Percentiles rank a stretch among this genome's conserved stretches.
phyloP scores from a whole-genome alignment of 495 filamentous ascomycete genomes.

The Aspergillus heteromorphus region DNA sequence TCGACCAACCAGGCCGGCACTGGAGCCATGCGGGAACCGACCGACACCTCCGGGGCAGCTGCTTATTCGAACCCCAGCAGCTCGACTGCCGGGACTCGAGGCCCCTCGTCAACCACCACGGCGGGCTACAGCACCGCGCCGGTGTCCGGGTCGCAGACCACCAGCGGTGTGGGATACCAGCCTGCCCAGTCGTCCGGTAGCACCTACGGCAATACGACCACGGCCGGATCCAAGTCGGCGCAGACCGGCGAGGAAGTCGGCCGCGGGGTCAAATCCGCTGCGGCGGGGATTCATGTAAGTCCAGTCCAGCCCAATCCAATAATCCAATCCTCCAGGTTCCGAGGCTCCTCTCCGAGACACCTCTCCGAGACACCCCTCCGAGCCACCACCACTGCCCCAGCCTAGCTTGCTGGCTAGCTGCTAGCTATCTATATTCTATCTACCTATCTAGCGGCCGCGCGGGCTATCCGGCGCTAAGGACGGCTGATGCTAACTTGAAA shows the following conservation, averaged over 20 bases:
- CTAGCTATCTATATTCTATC: neutral
- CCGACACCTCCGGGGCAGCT: slow-evolving; percentile 2
- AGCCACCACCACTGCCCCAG: too few relatives aligned
- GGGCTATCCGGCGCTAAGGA: neutral
- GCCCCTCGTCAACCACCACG: too few relatives aligned
- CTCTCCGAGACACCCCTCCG: too few relatives aligned
- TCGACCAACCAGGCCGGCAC: slow-evolving; percentile 1
- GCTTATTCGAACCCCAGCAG: neutral
- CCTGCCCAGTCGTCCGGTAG: slow-evolving; percentile 17
- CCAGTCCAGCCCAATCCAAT: neutral
- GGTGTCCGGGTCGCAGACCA: neutral
- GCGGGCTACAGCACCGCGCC: neutral
- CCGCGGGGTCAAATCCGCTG: slow-evolving; percentile 16
- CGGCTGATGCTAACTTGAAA: neutral
- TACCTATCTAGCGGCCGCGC: neutral
- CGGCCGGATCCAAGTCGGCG: neutral
- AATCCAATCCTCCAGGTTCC: too few relatives aligned
- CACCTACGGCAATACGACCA: neutral
- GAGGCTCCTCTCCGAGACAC: too few relatives aligned
- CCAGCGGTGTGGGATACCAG: slow-evolving; percentile 11
- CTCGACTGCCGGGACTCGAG: too few relatives aligned
- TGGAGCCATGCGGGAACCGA: neutral
- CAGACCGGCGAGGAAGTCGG: slow-evolving; percentile 16
- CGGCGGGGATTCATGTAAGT: slow-evolving; percentile 37
- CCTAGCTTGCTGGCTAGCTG: too few relatives aligned